Percentiles rank a stretch among this genome's conserved stretches.
These are phyloP conservation scores for Kregervanrija pseudodelftensis DNA, from an alignment of 805 yeast species.

Conservation along the genomic window DNA sequence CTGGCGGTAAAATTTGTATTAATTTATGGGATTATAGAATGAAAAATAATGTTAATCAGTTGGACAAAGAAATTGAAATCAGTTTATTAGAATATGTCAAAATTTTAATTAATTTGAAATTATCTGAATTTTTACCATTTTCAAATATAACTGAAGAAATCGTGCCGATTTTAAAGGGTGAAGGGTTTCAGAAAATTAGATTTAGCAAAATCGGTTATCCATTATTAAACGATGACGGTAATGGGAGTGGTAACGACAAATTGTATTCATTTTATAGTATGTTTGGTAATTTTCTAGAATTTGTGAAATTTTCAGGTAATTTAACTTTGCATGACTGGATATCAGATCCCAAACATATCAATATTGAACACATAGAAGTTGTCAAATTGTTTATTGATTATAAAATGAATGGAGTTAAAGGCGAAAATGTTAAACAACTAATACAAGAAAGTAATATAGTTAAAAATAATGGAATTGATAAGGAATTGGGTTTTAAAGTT, in stretches of 20 bases:
- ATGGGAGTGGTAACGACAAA: constrained; percentile 2
- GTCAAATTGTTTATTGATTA: too few relatives aligned
- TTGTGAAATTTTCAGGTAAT: too few relatives aligned
- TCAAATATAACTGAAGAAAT: constrained; percentile 16
- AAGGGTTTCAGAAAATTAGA: constrained; percentile 21
- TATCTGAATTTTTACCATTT: constrained; percentile 4
- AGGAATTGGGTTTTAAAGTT: too few relatives aligned
- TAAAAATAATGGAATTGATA: too few relatives aligned
- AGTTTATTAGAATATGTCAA: constrained; percentile 2
- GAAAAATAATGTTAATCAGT: constrained; percentile 4
- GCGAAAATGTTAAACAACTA: too few relatives aligned
- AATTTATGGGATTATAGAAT: constrained; percentile 21
- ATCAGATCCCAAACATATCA: too few relatives aligned
- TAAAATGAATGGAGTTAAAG: too few relatives aligned
- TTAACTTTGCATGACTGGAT: too few relatives aligned
- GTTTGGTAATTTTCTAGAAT: too few relatives aligned
- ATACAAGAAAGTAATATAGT: background rate
- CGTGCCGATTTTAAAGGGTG: constrained; percentile 15
- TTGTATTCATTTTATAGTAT: background rate
- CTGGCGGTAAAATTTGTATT: constrained; percentile 25
- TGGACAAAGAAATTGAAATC: constrained; percentile 1
- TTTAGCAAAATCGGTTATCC: constrained; percentile 23
- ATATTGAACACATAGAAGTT: too few relatives aligned
- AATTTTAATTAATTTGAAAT: constrained; percentile 2
- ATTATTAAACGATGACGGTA: constrained; percentile 7